A percentile compares a stretch with the other conserved stretches of the same genome.
Conservation (phyloP, 768 basidiomycete genomes). For the Glaciozyma martinii region DNA sequence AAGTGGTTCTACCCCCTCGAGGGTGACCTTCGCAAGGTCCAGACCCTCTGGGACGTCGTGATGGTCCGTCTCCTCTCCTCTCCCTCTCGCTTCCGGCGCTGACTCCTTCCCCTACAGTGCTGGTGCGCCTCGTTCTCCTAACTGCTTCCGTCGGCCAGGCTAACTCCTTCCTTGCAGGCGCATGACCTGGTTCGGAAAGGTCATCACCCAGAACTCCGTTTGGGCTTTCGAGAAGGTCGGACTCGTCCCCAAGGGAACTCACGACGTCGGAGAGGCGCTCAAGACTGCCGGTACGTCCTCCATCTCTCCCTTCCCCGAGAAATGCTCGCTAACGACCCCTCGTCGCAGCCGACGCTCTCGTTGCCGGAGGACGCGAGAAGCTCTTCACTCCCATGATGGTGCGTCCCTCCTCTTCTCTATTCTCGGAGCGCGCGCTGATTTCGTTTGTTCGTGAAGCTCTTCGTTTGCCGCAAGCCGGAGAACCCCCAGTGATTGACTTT, state of each 20-base stretch:
- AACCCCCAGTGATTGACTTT: neutral
- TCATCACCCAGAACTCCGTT: conserved; percentile 72
- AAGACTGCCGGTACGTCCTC: conserved; percentile 52
- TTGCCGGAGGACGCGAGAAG: conserved; percentile 77
- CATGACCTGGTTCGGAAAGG: conserved; percentile 75
- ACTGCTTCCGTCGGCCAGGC: neutral
- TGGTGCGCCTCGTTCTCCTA: neutral
- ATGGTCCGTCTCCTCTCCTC: conserved; percentile 43
- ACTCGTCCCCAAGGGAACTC: conserved; percentile 83
- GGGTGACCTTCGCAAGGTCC: conserved; percentile 83
- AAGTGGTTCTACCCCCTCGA: conserved; percentile 94
- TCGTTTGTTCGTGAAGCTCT: neutral
- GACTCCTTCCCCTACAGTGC: neutral
- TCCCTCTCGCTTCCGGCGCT: neutral
- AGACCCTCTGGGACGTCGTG: conserved; percentile 84
- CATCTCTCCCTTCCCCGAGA: neutral
- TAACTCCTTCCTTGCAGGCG: conserved; percentile 48
- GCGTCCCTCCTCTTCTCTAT: neutral
- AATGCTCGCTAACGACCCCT: neutral
- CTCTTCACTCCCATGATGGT: conserved; percentile 29
- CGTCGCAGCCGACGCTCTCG: conserved; percentile 53
- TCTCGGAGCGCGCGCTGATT: neutral
- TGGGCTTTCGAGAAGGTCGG: conserved; percentile 68
- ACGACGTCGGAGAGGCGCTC: conserved; percentile 75
- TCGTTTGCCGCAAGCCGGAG: neutral